These are phyloP conservation scores for Trametes gibbosa DNA, from an alignment of 768 basidiomycete species.

Conservation along the genomic window DNA sequence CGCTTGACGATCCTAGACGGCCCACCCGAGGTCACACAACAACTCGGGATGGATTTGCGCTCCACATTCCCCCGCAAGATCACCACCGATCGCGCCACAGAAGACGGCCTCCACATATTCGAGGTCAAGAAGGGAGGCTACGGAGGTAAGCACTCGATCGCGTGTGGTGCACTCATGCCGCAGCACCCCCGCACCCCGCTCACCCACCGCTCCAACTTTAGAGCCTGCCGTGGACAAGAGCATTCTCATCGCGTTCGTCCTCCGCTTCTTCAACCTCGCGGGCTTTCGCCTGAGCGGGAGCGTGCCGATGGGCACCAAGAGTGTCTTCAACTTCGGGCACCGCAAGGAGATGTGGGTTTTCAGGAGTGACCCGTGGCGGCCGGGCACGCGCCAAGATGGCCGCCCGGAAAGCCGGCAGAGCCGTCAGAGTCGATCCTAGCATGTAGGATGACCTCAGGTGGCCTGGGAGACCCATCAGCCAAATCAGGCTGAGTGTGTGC, in stretches of 20 bases:
- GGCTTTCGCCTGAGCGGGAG: slow-evolving; percentile 67
- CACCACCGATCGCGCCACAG: slow-evolving; percentile 40
- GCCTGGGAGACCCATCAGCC: no score
- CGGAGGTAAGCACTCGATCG: slow-evolving; percentile 14
- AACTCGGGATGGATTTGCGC: slow-evolving; percentile 40
- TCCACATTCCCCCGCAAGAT: slow-evolving; percentile 42
- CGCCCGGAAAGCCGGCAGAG: slow-evolving; percentile 19
- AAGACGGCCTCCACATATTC: slow-evolving; percentile 52
- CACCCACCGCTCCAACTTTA: slow-evolving; percentile 16
- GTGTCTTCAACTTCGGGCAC: slow-evolving; percentile 37
- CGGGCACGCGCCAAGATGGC: background rate
- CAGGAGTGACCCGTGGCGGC: slow-evolving; percentile 33
- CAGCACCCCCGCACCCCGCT: background rate
- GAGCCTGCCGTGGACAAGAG: slow-evolving; percentile 47
- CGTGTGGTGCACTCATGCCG: background rate
- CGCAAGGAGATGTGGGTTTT: slow-evolving; percentile 67
- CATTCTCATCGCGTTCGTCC: slow-evolving; percentile 58
- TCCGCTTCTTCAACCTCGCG: slow-evolving; percentile 54
- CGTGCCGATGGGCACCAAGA: slow-evolving; percentile 51
- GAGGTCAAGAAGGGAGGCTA: slow-evolving; percentile 47
- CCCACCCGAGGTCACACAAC: slow-evolving; percentile 37
- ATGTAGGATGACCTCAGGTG: no score
- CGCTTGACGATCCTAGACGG: slow-evolving; percentile 47
- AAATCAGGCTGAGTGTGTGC: no score
- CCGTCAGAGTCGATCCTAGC: background rate